Evolutionary conservation across 2,329 filamentous ascomycete species (phyloP), one percentile per base, ranked within the genome.

Genomic region (Thelonectria rubi): DNA sequence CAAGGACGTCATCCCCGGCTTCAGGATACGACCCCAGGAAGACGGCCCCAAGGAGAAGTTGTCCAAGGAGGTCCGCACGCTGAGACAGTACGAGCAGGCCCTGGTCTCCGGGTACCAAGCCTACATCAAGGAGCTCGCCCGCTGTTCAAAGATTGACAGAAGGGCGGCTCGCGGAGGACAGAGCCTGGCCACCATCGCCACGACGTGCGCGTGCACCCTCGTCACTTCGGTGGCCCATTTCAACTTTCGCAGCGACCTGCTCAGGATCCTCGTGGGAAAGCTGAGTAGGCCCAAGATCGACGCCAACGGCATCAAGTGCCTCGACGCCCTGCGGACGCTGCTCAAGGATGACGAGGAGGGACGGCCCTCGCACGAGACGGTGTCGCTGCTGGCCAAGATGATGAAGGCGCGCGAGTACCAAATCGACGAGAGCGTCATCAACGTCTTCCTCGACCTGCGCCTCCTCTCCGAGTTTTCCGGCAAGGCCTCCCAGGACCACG

Each of bases 1-100:
- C 82, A 97, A 94, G 76, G 95, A 98, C 77, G 86, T 97, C 48
- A 98, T 99, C 61, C 95, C 95, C 0, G 95, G 95, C 20, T 99
- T 99, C 76, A 86, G 95, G 63, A 98, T 99, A 80, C 89, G 95
- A 17, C 91, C 93, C 1, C 81, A 93, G 4, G 92, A 96, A 62
- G 90, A 93, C 32, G 88, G 90, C 46, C 84, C 90, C 73, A 85
- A 86, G 60, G 89, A 89, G 65, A 96, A 96, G 76, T 80, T 98
- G 2, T 97, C 94, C 5, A 97, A 97, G 75, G 95, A 98, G 26
- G 93, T 98, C 34, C 88, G 91, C 73, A 90, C 88, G 68, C 79
- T 97, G 65, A 87, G 94, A 56, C 83, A 87, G 46, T 99, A 94
- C 75, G 95, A 99, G 76, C 93, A 97, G 76, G 87, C 92, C 18